These are phyloP conservation scores for Elsinoe arachidis DNA, from an alignment of 2,329 filamentous ascomycete genomes.

Conservation along the genomic window DNA sequence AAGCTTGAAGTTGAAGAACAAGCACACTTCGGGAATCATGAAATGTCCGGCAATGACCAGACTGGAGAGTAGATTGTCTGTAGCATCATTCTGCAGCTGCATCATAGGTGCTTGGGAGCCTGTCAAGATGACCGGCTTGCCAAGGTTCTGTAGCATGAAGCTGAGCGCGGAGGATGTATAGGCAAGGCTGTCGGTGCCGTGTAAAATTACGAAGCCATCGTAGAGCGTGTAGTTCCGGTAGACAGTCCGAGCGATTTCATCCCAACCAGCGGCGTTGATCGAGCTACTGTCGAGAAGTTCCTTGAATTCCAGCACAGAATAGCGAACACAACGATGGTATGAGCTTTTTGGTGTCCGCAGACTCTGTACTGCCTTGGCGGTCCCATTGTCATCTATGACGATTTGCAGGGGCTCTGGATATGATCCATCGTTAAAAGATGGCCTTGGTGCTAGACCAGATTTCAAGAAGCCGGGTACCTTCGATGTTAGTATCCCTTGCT, in stretches of 20 bases:
- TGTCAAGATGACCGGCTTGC: conserved; percentile 84
- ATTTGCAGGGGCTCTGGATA: conserved; percentile 48
- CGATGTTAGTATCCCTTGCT: neutral
- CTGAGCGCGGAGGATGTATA: conserved; percentile 86
- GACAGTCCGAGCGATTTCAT: conserved; percentile 71
- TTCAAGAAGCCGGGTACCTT: conserved; percentile 62
- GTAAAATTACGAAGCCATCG: conserved; percentile 83
- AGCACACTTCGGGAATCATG: conserved; percentile 82
- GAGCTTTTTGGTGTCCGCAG: conserved; percentile 72
- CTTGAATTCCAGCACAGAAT: conserved; percentile 75
- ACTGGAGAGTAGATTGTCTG: conserved; percentile 80
- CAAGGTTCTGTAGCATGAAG: conserved; percentile 86
- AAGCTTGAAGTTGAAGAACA: conserved; percentile 88
- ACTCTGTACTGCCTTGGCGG: conserved; percentile 50
- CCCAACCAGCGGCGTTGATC: conserved; percentile 79
- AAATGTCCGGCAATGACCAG: conserved; percentile 88
- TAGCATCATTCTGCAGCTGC: conserved; percentile 80
- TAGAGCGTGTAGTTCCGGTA: conserved; percentile 79
- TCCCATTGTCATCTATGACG: conserved; percentile 42
- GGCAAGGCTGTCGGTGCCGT: conserved; percentile 79
- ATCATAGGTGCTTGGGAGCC: conserved; percentile 68
- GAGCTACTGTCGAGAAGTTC: conserved; percentile 82
- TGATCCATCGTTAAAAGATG: conserved; percentile 75
- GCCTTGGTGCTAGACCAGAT: conserved; percentile 69
- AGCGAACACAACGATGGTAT: conserved; percentile 73